These are phyloP conservation scores for Amauroascus verrucosus DNA, from an alignment of 2,329 filamentous ascomycete genomes.

Conservation along the genomic window DNA sequence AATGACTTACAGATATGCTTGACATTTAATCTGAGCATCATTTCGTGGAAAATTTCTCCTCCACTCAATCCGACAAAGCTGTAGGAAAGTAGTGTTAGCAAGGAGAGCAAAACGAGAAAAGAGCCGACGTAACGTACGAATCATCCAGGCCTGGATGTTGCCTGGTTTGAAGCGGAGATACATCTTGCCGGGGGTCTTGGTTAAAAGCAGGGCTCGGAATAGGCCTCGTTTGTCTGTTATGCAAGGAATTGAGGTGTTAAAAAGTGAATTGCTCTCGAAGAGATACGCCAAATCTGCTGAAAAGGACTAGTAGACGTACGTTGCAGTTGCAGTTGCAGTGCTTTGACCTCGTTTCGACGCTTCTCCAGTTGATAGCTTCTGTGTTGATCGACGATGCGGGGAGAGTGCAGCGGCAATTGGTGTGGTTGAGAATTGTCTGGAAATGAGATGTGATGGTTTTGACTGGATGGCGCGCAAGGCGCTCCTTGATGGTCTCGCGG, in stretches of 20 bases:
- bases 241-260: slow-evolving; percentile 15
- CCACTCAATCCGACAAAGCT: slow-evolving; percentile 91
- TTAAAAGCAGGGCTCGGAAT: slow-evolving; percentile 53
- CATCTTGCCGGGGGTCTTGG: slow-evolving; percentile 48
- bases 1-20: slow-evolving; percentile 78
- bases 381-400: slow-evolving; percentile 36
- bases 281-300: not conserved
- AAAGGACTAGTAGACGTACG: slow-evolving; percentile 37
- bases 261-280: not conserved
- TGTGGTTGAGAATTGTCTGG: slow-evolving; percentile 38
- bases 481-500: slow-evolving; percentile 41
- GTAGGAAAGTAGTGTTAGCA: slow-evolving; percentile 14
- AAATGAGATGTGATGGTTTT: slow-evolving; percentile 31
- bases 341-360: slow-evolving; percentile 37
- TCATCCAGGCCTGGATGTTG: slow-evolving; percentile 61
- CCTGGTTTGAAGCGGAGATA: slow-evolving; percentile 57
- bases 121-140: slow-evolving; percentile 49
- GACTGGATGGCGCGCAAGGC: slow-evolving; percentile 39
- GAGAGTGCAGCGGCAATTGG: slow-evolving; percentile 37
- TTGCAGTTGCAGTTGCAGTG: slow-evolving; percentile 41
- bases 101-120: not conserved
- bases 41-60: slow-evolving; percentile 96
- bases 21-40: slow-evolving; percentile 89
- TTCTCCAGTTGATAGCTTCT: slow-evolving; percentile 25
- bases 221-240: slow-evolving; percentile 45